phyloP scores from a whole-genome alignment of 2,329 filamentous ascomycete species.

The Chlorencoelia australis region DNA sequence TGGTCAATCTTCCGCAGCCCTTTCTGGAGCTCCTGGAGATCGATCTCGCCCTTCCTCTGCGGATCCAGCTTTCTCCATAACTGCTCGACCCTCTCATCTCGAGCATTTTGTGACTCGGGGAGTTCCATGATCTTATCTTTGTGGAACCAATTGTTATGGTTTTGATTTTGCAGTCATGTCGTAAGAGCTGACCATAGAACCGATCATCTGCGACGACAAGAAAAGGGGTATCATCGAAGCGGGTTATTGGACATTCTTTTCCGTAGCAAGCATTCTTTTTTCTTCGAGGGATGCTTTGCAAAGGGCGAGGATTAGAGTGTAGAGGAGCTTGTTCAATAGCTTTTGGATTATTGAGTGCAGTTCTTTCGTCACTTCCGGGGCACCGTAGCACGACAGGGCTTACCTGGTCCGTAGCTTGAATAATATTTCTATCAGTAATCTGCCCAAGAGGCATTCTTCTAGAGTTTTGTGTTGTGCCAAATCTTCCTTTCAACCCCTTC shows the following conservation, averaged over 20 bases:
- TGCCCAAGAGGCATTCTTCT: no score
- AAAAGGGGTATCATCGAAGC: conserved; percentile 16
- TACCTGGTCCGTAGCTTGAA: no score
- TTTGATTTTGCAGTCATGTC: conserved; percentile 19
- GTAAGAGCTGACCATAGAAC: conserved; percentile 7
- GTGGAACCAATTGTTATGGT: conserved; percentile 6
- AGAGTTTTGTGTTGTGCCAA: no score
- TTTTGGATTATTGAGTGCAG: no score
- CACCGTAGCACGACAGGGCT: no score
- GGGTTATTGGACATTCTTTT: conserved; percentile 1
- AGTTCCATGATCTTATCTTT: conserved; percentile 40
- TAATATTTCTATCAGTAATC: no score
- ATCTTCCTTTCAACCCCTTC: no score
- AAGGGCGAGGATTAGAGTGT: no score
- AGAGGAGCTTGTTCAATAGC: no score
- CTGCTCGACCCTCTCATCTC: conserved; percentile 70
- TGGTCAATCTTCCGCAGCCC: conserved; percentile 86
- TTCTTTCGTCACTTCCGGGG: no score
- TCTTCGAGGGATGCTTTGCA: neutral
- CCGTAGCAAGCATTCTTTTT: neutral
- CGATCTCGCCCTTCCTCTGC: conserved; percentile 65
- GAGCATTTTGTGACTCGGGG: conserved; percentile 65
- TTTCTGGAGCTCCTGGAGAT: conserved; percentile 73
- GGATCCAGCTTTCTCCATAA: conserved; percentile 80
- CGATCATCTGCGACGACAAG: conserved; percentile 6